These are phyloP conservation scores for Trypethelium eluteriae DNA, from an alignment of 495 filamentous ascomycete species.

Conservation along the genomic window DNA sequence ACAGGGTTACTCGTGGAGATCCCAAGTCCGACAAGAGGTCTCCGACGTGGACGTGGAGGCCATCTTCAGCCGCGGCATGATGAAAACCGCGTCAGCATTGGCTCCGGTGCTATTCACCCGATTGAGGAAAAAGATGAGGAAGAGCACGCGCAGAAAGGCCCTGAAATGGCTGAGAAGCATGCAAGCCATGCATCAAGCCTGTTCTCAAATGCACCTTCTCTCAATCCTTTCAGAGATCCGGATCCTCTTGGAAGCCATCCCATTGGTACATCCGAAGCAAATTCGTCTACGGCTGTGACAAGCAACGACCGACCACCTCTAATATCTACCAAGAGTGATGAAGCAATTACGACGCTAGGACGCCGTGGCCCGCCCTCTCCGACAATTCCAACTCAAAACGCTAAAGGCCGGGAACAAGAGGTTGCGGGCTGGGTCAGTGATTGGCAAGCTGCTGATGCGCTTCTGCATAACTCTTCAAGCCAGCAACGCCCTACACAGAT, in stretches of 20 bases:
- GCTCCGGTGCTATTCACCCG: conserved; percentile 50
- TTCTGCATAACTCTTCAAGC: neutral
- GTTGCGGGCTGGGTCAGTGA: conserved; percentile 55
- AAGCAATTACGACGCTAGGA: neutral
- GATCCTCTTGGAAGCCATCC: conserved; percentile 28
- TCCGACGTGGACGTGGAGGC: conserved; percentile 41
- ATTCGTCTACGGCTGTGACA: neutral
- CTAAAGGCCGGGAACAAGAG: conserved; percentile 40
- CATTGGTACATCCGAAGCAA: conserved; percentile 13
- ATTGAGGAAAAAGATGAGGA: conserved; percentile 72
- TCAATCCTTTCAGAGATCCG: conserved; percentile 35
- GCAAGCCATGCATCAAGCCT: conserved; percentile 30
- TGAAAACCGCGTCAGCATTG: conserved; percentile 41
- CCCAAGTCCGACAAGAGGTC: conserved; percentile 47
- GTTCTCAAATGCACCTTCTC: conserved; percentile 19
- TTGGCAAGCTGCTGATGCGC: conserved; percentile 44
- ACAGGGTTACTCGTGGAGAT: conserved; percentile 50
- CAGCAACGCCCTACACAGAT: conserved; percentile 27
- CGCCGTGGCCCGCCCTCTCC: neutral
- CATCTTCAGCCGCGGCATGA: conserved; percentile 40
- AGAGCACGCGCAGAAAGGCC: conserved; percentile 32
- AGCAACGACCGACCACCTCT: neutral
- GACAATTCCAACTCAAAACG: conserved; percentile 10
- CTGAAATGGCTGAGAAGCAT: conserved; percentile 24
- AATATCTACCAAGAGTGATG: conserved; percentile 17